Evolutionary conservation across 2,329 filamentous ascomycete species (phyloP).

Genomic region (Xenosphaeropsis pyriputrescens): DNA sequence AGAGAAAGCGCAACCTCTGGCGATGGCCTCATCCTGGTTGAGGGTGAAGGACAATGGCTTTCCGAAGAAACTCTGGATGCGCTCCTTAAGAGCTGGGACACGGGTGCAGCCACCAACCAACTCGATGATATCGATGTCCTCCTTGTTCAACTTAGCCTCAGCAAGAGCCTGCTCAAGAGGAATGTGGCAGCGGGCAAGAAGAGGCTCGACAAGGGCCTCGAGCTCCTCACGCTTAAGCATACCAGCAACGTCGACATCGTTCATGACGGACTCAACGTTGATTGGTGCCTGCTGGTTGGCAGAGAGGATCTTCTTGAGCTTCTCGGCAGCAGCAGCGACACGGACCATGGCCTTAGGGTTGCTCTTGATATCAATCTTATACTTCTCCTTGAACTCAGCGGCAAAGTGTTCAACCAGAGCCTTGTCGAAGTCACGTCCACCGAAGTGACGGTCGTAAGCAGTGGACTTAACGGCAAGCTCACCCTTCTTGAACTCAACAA

Average conservation of each 20-base stretch:
- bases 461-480: constrained; percentile 90
- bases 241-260: constrained; percentile 80
- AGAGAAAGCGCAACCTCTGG: constrained; percentile 90
- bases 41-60: constrained; percentile 90
- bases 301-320: constrained; percentile 95
- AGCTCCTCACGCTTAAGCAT: constrained; percentile 92
- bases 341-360: constrained; percentile 84
- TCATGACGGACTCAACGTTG: constrained; percentile 98
- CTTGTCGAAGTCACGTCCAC: constrained; percentile 94
- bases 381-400: constrained; percentile 93
- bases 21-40: constrained; percentile 95
- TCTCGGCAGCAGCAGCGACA: constrained; percentile 80
- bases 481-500: constrained; percentile 95
- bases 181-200: constrained; percentile 55
- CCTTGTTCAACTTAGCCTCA: constrained; percentile 80
- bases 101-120: constrained; percentile 90
- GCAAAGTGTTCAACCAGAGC: constrained; percentile 89
- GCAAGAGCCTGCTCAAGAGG: constrained; percentile 85
- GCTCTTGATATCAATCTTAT: constrained; percentile 87
- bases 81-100: constrained; percentile 83
- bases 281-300: constrained; percentile 86
- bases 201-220: constrained; percentile 75
- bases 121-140: constrained; percentile 89
- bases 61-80: constrained; percentile 80
- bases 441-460: constrained; percentile 88